A percentile compares a stretch with the other conserved stretches of the same genome.
phyloP scores from a whole-genome alignment of 2,329 filamentous ascomycete genomes.

The Lomentospora prolificans region DNA sequence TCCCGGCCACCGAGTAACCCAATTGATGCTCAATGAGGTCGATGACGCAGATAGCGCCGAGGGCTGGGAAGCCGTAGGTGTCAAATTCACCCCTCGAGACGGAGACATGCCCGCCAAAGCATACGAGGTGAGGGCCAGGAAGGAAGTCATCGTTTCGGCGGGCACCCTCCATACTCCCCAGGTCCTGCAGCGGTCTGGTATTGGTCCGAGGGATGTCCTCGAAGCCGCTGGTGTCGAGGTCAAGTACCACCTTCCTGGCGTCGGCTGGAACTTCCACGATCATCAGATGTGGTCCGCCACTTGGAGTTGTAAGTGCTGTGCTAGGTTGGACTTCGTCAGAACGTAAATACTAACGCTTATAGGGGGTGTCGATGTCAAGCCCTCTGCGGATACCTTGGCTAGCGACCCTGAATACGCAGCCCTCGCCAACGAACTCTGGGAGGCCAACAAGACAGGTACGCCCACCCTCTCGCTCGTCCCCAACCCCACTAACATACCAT shows the following conservation, averaged over 20 bases:
- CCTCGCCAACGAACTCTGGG: constrained; percentile 14
- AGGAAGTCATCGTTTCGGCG: constrained; percentile 31
- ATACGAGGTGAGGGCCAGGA: constrained; percentile 13
- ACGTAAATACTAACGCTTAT: neutral
- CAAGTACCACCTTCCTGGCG: constrained; percentile 46
- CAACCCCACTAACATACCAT: neutral
- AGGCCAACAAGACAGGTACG: constrained; percentile 11
- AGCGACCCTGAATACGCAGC: constrained; percentile 13
- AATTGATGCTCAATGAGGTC: constrained; percentile 7
- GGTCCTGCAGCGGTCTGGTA: constrained; percentile 31
- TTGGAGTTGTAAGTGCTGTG: constrained; percentile 10
- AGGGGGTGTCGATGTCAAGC: constrained; percentile 10
- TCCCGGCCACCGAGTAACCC: constrained; percentile 11
- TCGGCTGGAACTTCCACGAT: constrained; percentile 51
- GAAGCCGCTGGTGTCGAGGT: constrained; percentile 35
- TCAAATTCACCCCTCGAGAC: constrained; percentile 10
- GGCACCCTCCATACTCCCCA: constrained; percentile 32
- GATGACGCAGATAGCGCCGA: constrained; percentile 5
- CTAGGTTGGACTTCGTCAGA: neutral
- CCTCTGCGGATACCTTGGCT: constrained; percentile 14
- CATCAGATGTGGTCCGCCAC: constrained; percentile 19
- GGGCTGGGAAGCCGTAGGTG: constrained; percentile 6
- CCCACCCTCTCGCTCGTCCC: neutral
- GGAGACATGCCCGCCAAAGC: constrained; percentile 7
- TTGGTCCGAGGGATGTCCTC: constrained; percentile 26